Evolutionary conservation across 2,329 filamentous ascomycete species (phyloP), one percentile per base, ranked within the genome.

Genomic region (Arthrobotrys conoides): DNA sequence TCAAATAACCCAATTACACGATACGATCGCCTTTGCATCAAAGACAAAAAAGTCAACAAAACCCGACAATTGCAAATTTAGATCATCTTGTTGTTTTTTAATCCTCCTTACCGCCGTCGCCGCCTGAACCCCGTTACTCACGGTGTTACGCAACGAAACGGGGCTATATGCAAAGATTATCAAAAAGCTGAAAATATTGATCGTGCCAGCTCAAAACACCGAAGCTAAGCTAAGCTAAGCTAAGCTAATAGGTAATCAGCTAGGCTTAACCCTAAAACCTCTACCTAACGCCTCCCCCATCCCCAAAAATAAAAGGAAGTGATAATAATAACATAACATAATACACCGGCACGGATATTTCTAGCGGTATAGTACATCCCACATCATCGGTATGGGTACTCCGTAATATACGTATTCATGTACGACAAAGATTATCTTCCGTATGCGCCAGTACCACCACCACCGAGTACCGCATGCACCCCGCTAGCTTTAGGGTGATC

Each of bases 131-230:
- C 33, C 57, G 36, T 38, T 22, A 59, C 53, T 30, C 53, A 38
- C 57, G 57, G 57, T 44, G 53, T 71, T 71, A 66, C 69, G 69
- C 69, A 72, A 65, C 55, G 49, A 8, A 20, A 51, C 69, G 69
- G 69, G 59, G 59, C 38, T 65, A 65, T 65, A 65, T 66, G 69
- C 69, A 72, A 48, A 18, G 5, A 2, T 4, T 20, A 46, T 18
- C 44, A 46, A 46, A 41, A n/a, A 46, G 6, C 44, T 20, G 44
- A 46, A 20, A 46, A 46, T 46, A 46, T 8, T 46, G 3, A 46
- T 5, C 18, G 44, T 46, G 44, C 44, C 1, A n/a, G 44, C 44
- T 46, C 3, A 30, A 30, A 30, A 6, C n/a, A n/a, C n/a, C n/a
- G n/a, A n/a, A n/a, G n/a, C n/a, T n/a, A n/a, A n/a, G n/a, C n/a